Evolutionary conservation across 306 rosid species (phyloP), one percentile per base, ranked within the genome.

Genomic region (Corylus americana): DNA sequence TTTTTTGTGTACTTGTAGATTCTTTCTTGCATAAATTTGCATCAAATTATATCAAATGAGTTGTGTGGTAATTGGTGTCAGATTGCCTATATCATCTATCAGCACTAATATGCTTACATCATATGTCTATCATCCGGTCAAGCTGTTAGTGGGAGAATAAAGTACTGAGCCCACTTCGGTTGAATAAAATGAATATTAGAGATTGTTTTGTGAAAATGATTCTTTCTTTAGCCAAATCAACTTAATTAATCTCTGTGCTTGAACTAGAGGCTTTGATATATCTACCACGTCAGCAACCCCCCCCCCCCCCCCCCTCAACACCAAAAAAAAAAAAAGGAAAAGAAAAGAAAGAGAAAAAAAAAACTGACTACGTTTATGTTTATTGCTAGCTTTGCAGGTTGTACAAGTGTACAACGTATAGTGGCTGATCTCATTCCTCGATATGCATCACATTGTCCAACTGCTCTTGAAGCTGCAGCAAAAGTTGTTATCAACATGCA

Each of bases 391-490:
- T 81, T 76, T 81, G 54, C 88, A 95, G 98, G 98, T 77, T 92
- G 96, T 88, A 75, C 83, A 37, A 91, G 98, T 80, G 98, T 87
- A 53, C 92, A 90, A 77, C 88, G 98, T 69, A 89, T 93, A 82
- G 98, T 89, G 78, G 98, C 98, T 7, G 90, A 95, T 74, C 87
- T 91, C 71, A 91, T 95, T 89, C 98, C 98, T 78, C 91, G 89
- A 76, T 95, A 89, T 80, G 97, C 98, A 74, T 81, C 90, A 55
- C 87, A 89, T 77, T 91, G 93, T 77, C 98, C 97, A 74, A 87
- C 95, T 69, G 95, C 97, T 78, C 94, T 92, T 77, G 98, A 92
- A 85, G 92, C 93, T 63, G 98, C 98, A 2, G 83, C 88, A 29
- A 89, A 90, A 87, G 96, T 90, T 81, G 81, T 92, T 68, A 85